phyloP scores from a whole-genome alignment of 345 rosid species.

The Cochlearia excelsa region DNA sequence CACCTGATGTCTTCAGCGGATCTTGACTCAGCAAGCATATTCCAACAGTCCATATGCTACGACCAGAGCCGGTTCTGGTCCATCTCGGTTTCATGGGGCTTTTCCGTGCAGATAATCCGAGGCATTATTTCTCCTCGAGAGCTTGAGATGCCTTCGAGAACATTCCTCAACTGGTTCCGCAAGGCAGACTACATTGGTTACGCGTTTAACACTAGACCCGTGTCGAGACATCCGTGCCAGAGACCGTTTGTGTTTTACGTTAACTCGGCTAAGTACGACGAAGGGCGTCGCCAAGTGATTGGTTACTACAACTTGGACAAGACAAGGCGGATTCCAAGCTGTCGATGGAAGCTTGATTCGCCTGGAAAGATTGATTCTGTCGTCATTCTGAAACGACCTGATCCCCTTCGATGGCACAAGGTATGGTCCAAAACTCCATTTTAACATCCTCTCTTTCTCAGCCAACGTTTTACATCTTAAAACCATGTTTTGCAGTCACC shows the following conservation, averaged over 20 bases:
- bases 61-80: constrained; percentile 63
- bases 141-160: constrained; percentile 84
- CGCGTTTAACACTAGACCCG: constrained; percentile 84
- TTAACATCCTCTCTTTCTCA: background rate
- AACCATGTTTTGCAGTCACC: constrained; percentile 51
- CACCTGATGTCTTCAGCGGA: constrained; percentile 57
- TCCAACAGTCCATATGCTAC: constrained; percentile 84
- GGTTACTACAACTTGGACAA: constrained; percentile 50
- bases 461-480: constrained; percentile 5
- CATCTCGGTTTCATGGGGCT: constrained; percentile 82
- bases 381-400: constrained; percentile 63
- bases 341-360: constrained; percentile 70
- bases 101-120: constrained; percentile 63
- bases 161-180: constrained; percentile 74
- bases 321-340: constrained; percentile 39
- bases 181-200: constrained; percentile 73
- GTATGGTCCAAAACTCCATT: constrained; percentile 33
- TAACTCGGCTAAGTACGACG: constrained; percentile 47
- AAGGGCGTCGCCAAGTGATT: constrained; percentile 48
- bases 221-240: constrained; percentile 66
- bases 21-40: constrained; percentile 66
- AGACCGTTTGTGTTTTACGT: constrained; percentile 68
- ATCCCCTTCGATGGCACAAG: constrained; percentile 63
- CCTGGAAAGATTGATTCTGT: constrained; percentile 53
- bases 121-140: constrained; percentile 80